Evolutionary conservation across 1,284 basidiomycete species (phyloP).

Genomic region (Hypsizygus ulmarius): DNA sequence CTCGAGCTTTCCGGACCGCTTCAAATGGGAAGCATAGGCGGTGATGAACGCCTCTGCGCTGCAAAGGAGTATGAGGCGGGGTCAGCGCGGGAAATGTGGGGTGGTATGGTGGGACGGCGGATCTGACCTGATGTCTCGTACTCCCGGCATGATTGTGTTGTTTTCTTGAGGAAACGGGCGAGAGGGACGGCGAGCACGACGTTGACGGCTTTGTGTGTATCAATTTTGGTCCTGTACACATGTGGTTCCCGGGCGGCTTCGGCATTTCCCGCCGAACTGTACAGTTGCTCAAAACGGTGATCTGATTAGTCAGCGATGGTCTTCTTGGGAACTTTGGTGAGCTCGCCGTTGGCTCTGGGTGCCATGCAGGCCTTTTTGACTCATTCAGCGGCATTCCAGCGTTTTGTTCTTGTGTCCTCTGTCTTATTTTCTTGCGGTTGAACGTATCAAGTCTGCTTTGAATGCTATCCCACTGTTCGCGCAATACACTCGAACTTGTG

Average conservation of each 20-base stretch:
- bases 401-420: too few relatives aligned
- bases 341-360: too few relatives aligned
- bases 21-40: slow-evolving; percentile 92
- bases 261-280: slow-evolving; percentile 41
- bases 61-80: slow-evolving; percentile 21
- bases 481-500: too few relatives aligned
- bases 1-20: slow-evolving; percentile 97
- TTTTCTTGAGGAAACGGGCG: slow-evolving; percentile 44
- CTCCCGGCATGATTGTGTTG: slow-evolving; percentile 79
- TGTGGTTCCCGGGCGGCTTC: slow-evolving; percentile 30
- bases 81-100: slow-evolving; percentile 20
- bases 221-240: slow-evolving; percentile 24
- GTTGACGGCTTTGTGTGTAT: slow-evolving; percentile 41
- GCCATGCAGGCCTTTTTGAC: too few relatives aligned
- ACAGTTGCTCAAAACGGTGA: slow-evolving; percentile 33
- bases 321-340: not conserved
- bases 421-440: too few relatives aligned
- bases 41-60: slow-evolving; percentile 90
- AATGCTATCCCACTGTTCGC: too few relatives aligned
- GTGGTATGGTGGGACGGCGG: slow-evolving; percentile 4
- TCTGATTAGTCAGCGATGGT: slow-evolving; percentile 34
- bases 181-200: slow-evolving; percentile 44
- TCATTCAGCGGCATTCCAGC: too few relatives aligned
- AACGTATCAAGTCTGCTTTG: too few relatives aligned
- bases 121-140: slow-evolving; percentile 85